Evolutionary conservation across 306 rosid genomes (phyloP).

Genomic region (Chamaecrista fasciculata): DNA sequence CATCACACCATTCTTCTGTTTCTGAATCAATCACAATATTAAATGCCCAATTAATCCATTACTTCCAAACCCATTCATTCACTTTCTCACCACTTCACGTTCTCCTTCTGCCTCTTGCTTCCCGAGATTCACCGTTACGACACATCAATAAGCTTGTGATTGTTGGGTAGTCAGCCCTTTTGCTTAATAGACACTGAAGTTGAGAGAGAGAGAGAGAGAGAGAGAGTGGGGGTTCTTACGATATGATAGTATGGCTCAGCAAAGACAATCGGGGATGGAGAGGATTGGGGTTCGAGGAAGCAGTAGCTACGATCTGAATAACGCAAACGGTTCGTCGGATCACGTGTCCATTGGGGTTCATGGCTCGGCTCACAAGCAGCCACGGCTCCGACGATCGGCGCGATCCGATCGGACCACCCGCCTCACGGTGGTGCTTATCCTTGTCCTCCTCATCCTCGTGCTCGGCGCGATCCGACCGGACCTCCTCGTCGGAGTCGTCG

Average conservation of each 20-base stretch:
- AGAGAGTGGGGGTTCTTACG: too few relatives aligned
- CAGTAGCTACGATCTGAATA: constrained; percentile 55
- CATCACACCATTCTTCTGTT: too few relatives aligned
- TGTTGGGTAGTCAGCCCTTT: background rate
- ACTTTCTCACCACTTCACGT: background rate
- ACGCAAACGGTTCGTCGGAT: constrained; percentile 62
- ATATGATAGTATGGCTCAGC: constrained; percentile 80
- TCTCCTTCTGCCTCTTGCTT: constrained; percentile 33
- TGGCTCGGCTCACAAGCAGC: constrained; percentile 39
- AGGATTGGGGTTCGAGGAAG: constrained; percentile 53
- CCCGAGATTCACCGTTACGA: background rate
- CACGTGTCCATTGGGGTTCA: constrained; percentile 73
- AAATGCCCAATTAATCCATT: background rate
- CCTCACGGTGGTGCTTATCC: constrained; percentile 41
- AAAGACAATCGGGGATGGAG: constrained; percentile 88
- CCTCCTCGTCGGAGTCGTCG: too few relatives aligned
- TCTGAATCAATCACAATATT: too few relatives aligned
- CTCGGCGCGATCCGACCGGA: too few relatives aligned
- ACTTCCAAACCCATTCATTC: background rate
- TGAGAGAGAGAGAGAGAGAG: constrained; percentile 11
- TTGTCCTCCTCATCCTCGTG: constrained; percentile 56
- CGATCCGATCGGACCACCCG: constrained; percentile 54
- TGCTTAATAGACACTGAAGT: constrained; percentile 23
- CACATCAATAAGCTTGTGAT: background rate
- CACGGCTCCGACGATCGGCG: constrained; percentile 66